Conservation (phyloP, 2,329 filamentous ascomycete genomes). For the Phialemoniopsis sp. region DNA sequence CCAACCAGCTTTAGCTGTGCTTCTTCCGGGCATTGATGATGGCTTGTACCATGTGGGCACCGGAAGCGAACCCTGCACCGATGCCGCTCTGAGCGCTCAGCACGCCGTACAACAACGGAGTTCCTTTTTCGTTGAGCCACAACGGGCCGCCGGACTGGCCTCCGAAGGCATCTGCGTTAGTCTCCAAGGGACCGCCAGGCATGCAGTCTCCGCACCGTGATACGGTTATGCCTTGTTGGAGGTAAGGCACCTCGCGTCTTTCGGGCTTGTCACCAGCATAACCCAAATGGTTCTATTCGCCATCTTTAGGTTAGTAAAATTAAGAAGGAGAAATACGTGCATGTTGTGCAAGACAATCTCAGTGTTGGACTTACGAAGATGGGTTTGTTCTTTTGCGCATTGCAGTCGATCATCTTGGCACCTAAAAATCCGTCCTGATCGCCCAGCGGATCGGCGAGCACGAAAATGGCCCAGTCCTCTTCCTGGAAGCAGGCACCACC, state of each 20-base stretch:
- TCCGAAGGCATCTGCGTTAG: neutral
- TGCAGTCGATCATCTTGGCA: conserved; percentile 8
- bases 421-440: neutral
- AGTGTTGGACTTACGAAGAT: neutral
- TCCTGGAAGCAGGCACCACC: conserved; percentile 5
- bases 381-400: conserved; percentile 1
- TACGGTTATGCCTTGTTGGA: no score
- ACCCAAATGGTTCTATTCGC: neutral
- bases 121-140: neutral
- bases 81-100: neutral
- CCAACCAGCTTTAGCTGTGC: no score
- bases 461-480: conserved; percentile 12
- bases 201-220: neutral
- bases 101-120: conserved; percentile 1
- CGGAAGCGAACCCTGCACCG: neutral
- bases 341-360: neutral
- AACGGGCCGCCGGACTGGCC: conserved; percentile 3
- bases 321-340: neutral
- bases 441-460: conserved; percentile 3
- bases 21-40: neutral
- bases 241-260: neutral
- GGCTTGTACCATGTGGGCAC: conserved; percentile 1
- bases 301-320: no score
- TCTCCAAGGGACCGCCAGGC: neutral
- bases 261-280: neutral